Percentiles rank a stretch among this genome's conserved stretches.
phyloP scores from a whole-genome alignment of 2,329 filamentous ascomycete species.

The Diplodia seriata region DNA sequence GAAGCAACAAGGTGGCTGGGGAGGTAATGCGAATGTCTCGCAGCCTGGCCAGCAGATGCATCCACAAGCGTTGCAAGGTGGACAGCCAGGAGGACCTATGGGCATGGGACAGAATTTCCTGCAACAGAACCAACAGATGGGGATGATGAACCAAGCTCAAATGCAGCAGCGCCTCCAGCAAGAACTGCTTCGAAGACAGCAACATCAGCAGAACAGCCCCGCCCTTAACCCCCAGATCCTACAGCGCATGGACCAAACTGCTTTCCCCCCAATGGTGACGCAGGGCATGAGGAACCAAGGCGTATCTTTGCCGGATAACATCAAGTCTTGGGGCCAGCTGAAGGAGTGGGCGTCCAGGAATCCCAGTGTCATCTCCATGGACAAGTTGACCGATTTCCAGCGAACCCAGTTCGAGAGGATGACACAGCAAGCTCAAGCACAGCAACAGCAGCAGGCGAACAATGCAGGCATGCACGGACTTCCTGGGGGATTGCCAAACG shows the following conservation, averaged over 20 bases:
- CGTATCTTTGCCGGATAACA: conserved; percentile 53
- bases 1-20: conserved; percentile 16
- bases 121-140: conserved; percentile 37
- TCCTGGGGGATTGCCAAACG: conserved; percentile 20
- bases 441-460: conserved; percentile 34
- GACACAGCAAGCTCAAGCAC: conserved; percentile 41
- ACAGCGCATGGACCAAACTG: conserved; percentile 41
- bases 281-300: conserved; percentile 32
- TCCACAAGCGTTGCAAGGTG: conserved; percentile 38
- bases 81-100: conserved; percentile 41
- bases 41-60: conserved; percentile 45
- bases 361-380: conserved; percentile 44
- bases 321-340: conserved; percentile 64
- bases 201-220: conserved; percentile 37
- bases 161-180: conserved; percentile 34
- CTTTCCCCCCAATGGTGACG: conserved; percentile 41
- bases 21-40: conserved; percentile 10
- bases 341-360: conserved; percentile 55
- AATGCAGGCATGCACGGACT: conserved; percentile 26
- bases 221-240: conserved; percentile 45
- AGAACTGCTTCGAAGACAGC: conserved; percentile 35
- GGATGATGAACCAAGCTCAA: conserved; percentile 30
- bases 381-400: conserved; percentile 47
- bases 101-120: conserved; percentile 40
- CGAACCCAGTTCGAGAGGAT: conserved; percentile 54